Evolutionary conservation across 2,329 filamentous ascomycete genomes (phyloP).

Genomic region (Claviceps humidiphila): DNA sequence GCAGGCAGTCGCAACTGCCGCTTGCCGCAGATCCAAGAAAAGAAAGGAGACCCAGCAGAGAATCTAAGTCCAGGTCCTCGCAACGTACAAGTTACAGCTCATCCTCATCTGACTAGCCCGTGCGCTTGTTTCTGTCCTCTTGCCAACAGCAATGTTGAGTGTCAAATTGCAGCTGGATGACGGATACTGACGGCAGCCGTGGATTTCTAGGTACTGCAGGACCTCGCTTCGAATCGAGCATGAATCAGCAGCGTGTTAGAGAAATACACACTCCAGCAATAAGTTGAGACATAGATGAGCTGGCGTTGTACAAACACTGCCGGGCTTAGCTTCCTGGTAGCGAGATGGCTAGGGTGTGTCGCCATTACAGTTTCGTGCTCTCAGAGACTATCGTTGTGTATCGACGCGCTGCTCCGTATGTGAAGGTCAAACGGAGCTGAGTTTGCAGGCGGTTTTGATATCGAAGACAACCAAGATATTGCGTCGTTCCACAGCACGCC

Average conservation of each 20-base stretch:
- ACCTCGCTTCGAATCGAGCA: neutral
- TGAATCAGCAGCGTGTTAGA: neutral
- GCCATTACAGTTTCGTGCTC: neutral
- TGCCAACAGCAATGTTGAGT: neutral
- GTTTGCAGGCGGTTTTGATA: neutral
- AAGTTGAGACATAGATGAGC: conserved; percentile 4
- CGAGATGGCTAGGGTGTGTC: conserved; percentile 1
- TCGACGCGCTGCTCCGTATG: neutral
- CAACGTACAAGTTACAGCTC: neutral
- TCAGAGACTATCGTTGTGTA: neutral
- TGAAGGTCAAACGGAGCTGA: neutral
- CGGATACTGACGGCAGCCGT: neutral
- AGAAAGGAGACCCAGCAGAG: neutral
- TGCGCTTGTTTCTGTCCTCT: neutral
- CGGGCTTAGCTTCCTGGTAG: neutral
- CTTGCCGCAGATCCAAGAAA: neutral
- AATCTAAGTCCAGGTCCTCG: neutral
- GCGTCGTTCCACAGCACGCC: neutral
- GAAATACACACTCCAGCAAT: neutral
- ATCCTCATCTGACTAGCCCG: neutral
- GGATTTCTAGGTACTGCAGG: neutral
- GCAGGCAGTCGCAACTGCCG: neutral
- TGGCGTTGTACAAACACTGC: conserved; percentile 2
- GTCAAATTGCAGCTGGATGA: neutral
- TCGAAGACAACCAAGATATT: neutral